A percentile compares a stretch with the other conserved stretches of the same genome.
phyloP scores from a whole-genome alignment of 768 basidiomycete genomes.

The Mrakia hoshinonis region DNA sequence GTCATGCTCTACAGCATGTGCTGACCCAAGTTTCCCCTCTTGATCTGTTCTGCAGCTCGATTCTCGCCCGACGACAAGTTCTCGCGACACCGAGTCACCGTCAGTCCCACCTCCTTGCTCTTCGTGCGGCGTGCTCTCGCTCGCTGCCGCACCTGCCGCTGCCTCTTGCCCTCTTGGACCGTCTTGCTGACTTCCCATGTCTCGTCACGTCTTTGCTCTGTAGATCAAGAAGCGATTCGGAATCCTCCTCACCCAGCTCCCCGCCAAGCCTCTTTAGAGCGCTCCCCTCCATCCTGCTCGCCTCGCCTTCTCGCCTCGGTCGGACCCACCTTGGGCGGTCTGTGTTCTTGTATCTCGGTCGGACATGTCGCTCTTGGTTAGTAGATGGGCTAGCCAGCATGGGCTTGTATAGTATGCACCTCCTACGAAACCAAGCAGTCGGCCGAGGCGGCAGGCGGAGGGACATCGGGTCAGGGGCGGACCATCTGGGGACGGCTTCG shows the following conservation, averaged over 20 bases:
- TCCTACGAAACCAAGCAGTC: too few relatives aligned
- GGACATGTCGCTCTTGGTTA: too few relatives aligned
- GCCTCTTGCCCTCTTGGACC: not conserved
- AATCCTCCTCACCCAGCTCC: conserved; percentile 80
- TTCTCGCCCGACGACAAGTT: conserved; percentile 99
- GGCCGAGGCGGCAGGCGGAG: too few relatives aligned
- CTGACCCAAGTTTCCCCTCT: not conserved
- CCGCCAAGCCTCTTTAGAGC: conserved; percentile 71
- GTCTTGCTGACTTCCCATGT: not conserved
- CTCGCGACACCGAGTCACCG: conserved; percentile 87
- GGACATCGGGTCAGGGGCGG: too few relatives aligned
- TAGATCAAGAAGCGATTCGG: conserved; percentile 47
- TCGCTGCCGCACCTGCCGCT: not conserved
- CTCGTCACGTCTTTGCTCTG: not conserved
- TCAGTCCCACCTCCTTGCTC: conserved; percentile 1
- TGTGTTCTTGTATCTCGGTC: too few relatives aligned
- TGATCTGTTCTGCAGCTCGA: conserved; percentile 53
- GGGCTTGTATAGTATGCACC: too few relatives aligned
- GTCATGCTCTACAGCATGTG: not conserved
- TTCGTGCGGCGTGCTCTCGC: not conserved
- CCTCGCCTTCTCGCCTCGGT: too few relatives aligned
- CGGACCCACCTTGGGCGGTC: too few relatives aligned
- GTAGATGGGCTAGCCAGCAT: too few relatives aligned
- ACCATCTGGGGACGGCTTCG: too few relatives aligned
- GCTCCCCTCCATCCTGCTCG: not conserved